Percentiles rank a stretch among this genome's conserved stretches.
Conservation (phyloP, 2,329 filamentous ascomycete species). For the Alternaria arborescens region DNA sequence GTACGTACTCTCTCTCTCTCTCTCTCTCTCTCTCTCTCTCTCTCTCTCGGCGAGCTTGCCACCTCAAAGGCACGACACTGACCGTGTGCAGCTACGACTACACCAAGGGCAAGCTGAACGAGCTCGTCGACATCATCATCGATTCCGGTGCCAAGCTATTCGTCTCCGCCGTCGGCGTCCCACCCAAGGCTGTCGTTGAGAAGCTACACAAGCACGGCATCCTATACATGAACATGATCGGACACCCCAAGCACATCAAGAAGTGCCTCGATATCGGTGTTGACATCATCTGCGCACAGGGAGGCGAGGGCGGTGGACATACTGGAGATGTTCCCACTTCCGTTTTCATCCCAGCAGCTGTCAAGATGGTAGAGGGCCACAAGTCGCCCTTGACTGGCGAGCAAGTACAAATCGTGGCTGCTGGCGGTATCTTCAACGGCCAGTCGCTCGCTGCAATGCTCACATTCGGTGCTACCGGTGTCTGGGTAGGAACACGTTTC, state of each 20-base stretch:
- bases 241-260: constrained; percentile 97
- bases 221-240: constrained; percentile 99
- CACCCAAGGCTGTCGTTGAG: constrained; percentile 87
- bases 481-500: constrained; percentile 98
- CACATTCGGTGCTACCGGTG: constrained; percentile 89
- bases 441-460: constrained; percentile 87
- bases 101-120: constrained; percentile 96
- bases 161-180: constrained; percentile 95
- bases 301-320: constrained; percentile 96
- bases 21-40: too few relatives aligned
- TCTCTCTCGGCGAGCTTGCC: not conserved
- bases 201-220: constrained; percentile 86
- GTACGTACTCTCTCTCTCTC: constrained; percentile 53
- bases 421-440: constrained; percentile 93
- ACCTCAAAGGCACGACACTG: constrained; percentile 4
- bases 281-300: constrained; percentile 98
- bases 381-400: constrained; percentile 87
- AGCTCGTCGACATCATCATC: constrained; percentile 91
- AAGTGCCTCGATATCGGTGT: constrained; percentile 90
- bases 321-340: constrained; percentile 93
- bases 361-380: constrained; percentile 78
- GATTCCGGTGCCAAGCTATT: constrained; percentile 90
- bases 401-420: constrained; percentile 90
- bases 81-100: constrained; percentile 83
- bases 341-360: constrained; percentile 90